Percentiles rank a stretch among this genome's conserved stretches.
Evolutionary conservation across 495 filamentous ascomycete genomes (phyloP).

Genomic region (Neurospora sublineolata): DNA sequence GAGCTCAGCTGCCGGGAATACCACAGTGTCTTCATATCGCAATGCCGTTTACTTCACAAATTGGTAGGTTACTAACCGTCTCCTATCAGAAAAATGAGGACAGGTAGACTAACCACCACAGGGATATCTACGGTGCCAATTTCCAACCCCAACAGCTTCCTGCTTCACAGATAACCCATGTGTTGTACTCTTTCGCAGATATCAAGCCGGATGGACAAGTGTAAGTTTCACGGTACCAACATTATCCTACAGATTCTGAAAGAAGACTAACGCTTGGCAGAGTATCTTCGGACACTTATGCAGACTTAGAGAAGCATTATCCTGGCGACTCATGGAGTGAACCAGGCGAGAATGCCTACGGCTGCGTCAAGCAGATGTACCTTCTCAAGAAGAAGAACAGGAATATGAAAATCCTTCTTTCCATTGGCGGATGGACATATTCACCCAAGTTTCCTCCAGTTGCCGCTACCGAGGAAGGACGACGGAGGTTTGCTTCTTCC

Average conservation of each 20-base stretch:
- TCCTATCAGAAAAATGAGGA: not conserved
- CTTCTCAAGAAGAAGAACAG: slow-evolving; percentile 73
- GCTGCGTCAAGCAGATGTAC: slow-evolving; percentile 75
- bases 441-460: slow-evolving; percentile 66
- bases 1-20: not conserved
- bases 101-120: slow-evolving; percentile 2
- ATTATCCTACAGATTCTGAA: not conserved
- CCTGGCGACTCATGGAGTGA: slow-evolving; percentile 59
- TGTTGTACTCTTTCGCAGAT: slow-evolving; percentile 83
- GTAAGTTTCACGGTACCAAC: slow-evolving; percentile 28
- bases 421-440: slow-evolving; percentile 86
- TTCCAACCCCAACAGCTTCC: slow-evolving; percentile 71
- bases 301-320: slow-evolving; percentile 67
- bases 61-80: slow-evolving; percentile 20
- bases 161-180: slow-evolving; percentile 65
- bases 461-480: slow-evolving; percentile 44
- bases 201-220: slow-evolving; percentile 72
- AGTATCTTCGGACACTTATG: slow-evolving; percentile 41
- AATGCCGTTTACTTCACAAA: slow-evolving; percentile 39
- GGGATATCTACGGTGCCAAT: slow-evolving; percentile 70
- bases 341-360: slow-evolving; percentile 56
- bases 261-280: slow-evolving; percentile 9
- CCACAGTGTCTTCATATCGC: slow-evolving; percentile 3
- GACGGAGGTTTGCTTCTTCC: slow-evolving; percentile 49
- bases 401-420: slow-evolving; percentile 70